These are phyloP conservation scores for Diaporthe australafricana DNA, from an alignment of 2,329 filamentous ascomycete genomes.

Conservation along the genomic window DNA sequence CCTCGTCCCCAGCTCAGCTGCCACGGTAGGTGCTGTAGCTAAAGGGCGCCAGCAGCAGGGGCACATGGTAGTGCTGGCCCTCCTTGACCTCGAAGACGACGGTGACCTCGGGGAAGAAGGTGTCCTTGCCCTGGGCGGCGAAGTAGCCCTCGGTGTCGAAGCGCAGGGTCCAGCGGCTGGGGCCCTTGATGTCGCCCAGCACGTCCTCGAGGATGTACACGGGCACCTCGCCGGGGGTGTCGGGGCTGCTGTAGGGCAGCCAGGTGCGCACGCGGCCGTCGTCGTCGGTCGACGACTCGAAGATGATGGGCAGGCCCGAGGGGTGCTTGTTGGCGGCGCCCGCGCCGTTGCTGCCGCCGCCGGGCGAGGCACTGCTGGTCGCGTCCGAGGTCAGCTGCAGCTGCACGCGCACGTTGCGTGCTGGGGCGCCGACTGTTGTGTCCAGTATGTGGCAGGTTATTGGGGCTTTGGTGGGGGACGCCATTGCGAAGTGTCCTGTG, in stretches of 20 bases:
- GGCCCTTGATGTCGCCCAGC: conserved; percentile 55
- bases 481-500: conserved; percentile 36
- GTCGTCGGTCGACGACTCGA: conserved; percentile 76
- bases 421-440: conserved; percentile 80
- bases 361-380: conserved; percentile 44
- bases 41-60: conserved; percentile 80
- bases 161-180: conserved; percentile 73
- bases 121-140: conserved; percentile 64
- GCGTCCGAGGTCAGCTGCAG: conserved; percentile 61
- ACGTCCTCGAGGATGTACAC: conserved; percentile 70
- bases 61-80: conserved; percentile 82
- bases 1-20: conserved; percentile 61
- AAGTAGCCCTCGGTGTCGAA: conserved; percentile 83
- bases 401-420: conserved; percentile 72
- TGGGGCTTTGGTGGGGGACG: conserved; percentile 61
- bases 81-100: conserved; percentile 65
- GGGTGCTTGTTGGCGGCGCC: conserved; percentile 42
- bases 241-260: conserved; percentile 67
- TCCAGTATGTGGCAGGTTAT: conserved; percentile 92
- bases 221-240: conserved; percentile 66
- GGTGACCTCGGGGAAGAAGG: conserved; percentile 71
- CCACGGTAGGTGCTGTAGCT: conserved; percentile 87
- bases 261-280: conserved; percentile 81
- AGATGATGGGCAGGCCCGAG: conserved; percentile 58
- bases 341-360: conserved; percentile 40